phyloP scores from a whole-genome alignment of 1,139 yeast species.

The Eremothecium sinecaudum region DNA sequence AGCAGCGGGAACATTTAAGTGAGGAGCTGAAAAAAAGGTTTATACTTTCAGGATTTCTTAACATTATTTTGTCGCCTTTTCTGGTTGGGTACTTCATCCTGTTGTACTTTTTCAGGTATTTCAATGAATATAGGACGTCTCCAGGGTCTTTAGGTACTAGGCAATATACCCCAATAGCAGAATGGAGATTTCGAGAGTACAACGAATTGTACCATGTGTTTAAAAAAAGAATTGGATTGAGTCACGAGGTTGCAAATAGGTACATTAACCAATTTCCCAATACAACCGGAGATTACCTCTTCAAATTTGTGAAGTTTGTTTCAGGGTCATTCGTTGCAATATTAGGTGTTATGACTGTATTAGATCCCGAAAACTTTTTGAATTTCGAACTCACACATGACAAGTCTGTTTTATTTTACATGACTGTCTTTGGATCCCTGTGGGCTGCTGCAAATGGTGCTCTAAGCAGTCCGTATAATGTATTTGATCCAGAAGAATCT shows the following conservation, averaged over 20 bases:
- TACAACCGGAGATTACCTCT: conserved; percentile 55
- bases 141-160: conserved; percentile 80
- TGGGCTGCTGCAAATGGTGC: conserved; percentile 66
- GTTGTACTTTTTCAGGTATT: conserved; percentile 78
- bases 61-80: conserved; percentile 75
- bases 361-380: conserved; percentile 86
- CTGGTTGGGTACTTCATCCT: conserved; percentile 73
- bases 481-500: conserved; percentile 87
- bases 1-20: conserved; percentile 57
- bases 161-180: conserved; percentile 88
- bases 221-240: conserved; percentile 63
- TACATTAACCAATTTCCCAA: conserved; percentile 91
- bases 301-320: conserved; percentile 63
- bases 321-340: conserved; percentile 88
- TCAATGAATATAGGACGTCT: conserved; percentile 83
- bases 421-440: conserved; percentile 74
- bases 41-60: conserved; percentile 77
- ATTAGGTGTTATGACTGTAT: conserved; percentile 69
- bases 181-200: conserved; percentile 90
- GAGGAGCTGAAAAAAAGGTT: conserved; percentile 70
- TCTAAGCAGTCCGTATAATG: conserved; percentile 49
- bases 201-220: conserved; percentile 88
- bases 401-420: conserved; percentile 73
- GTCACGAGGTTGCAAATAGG: conserved; percentile 68
- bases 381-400: conserved; percentile 82